Evolutionary conservation across 805 yeast genomes (phyloP).

Genomic region (Pichia exigua): DNA sequence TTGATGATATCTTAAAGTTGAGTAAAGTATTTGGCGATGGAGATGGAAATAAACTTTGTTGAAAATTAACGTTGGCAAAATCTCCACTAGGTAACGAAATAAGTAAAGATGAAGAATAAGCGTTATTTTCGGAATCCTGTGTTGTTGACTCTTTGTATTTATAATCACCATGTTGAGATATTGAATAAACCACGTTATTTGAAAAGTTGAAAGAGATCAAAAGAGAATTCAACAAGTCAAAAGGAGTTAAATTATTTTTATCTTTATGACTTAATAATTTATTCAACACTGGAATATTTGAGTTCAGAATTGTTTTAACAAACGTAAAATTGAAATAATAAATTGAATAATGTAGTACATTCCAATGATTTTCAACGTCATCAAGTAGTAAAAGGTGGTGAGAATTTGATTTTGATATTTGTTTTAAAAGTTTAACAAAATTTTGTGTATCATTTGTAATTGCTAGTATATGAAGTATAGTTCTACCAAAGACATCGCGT

Average conservation of each 20-base stretch:
- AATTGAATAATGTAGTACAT: conserved; percentile 66
- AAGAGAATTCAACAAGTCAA: conserved; percentile 45
- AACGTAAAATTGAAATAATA: conserved; percentile 49
- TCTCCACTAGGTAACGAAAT: conserved; percentile 5
- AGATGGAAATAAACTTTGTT: conserved; percentile 1
- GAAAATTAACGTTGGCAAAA: not conserved
- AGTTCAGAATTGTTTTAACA: conserved; percentile 36
- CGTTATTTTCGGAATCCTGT: too few species aligned
- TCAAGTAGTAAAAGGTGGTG: conserved; percentile 37
- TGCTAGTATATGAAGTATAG: conserved; percentile 51
- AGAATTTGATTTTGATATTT: conserved; percentile 25
- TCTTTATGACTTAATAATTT: conserved; percentile 50
- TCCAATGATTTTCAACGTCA: conserved; percentile 79
- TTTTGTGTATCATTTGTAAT: conserved; percentile 41
- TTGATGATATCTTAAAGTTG: not conserved
- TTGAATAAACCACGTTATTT: not conserved
- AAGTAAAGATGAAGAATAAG: conserved; percentile 2
- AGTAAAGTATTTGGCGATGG: conserved; percentile 2
- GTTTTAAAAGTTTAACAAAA: conserved; percentile 37
- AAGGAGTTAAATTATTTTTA: conserved; percentile 62
- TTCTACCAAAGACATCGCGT: conserved; percentile 64
- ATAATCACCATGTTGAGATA: conserved; percentile 4
- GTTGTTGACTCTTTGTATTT: not conserved
- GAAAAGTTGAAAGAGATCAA: conserved; percentile 1
- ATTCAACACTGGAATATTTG: conserved; percentile 8